Conservation (phyloP, 1,284 basidiomycete genomes). For the Papiliotrema flavescens region DNA sequence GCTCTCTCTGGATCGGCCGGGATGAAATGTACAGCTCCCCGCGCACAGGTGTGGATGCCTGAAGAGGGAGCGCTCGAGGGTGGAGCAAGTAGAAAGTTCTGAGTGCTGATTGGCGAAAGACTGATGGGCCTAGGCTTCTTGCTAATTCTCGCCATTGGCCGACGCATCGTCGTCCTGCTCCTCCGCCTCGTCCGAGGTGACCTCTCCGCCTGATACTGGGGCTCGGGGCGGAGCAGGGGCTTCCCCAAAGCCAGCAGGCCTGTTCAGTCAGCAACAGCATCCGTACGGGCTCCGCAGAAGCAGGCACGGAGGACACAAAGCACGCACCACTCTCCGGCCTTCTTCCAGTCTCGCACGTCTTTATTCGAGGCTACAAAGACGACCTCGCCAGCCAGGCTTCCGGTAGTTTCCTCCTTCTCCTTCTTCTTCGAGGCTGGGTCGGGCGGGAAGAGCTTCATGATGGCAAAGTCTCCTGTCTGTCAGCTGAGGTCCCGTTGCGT, state of each 20-base stretch:
- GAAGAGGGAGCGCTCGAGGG: no score
- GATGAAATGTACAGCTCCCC: no score
- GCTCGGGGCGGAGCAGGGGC: constrained; percentile 1
- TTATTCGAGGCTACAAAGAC: constrained; percentile 24
- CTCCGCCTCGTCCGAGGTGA: constrained; percentile 6
- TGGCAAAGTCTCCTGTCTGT: constrained; percentile 33
- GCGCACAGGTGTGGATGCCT: no score
- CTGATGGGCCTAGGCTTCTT: background rate
- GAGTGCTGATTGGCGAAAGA: no score
- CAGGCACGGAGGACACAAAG: no score
- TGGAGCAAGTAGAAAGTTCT: no score
- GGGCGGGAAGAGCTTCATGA: constrained; percentile 28
- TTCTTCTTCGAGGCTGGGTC: constrained; percentile 6
- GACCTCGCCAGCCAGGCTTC: constrained; percentile 36
- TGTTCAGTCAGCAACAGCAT: background rate
- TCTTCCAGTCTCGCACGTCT: constrained; percentile 39
- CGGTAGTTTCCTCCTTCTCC: constrained; percentile 9
- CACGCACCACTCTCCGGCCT: constrained; percentile 39
- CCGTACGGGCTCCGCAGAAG: no score
- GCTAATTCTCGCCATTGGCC: constrained; percentile 5
- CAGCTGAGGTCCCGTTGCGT: no score
- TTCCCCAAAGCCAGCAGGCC: constrained; percentile 28
- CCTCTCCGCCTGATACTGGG: constrained; percentile 4
- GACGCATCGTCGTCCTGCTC: background rate
- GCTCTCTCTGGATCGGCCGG: no score